Evolutionary conservation across 140 eudicot species (phyloP), one percentile per base, ranked within the genome.

Genomic region (Erigeron philadelphicus): DNA sequence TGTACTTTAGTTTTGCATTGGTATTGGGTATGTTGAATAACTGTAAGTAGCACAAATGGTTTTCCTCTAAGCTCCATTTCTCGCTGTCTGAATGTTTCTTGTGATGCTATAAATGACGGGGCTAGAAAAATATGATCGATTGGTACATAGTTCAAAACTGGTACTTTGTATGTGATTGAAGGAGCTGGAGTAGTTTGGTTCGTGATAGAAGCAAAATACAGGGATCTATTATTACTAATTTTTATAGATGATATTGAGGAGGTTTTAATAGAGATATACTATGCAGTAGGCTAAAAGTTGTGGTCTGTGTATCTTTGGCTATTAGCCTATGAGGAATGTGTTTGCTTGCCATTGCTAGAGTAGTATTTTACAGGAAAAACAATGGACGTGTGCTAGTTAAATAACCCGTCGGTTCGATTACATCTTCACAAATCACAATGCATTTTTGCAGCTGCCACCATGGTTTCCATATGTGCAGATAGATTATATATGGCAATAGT

Each of bases 41-140:
- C 31, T 59, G 79, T 59, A 75, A 66, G 46, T 75, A 59, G 61
- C 25, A 4, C 67, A 47, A 63, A 57, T 67, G 38, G 50, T 31
- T 21, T 56, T 54, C 15, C 18, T 66, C 0, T 17, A 57, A 64
- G 35, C 38, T 67, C 49, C 19, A 31, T 38, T 5, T 23, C 15
- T 15, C 52, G 47, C 21, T 52, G 11, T 46, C 48, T 31, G 69
- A 49, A 47, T 59, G 11, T 16, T 50, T 50, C 56, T 50, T 50
- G 16, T 8, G n/a, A 50, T 50, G 9, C 56, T 2, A 48, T 48
- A 50, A n/a, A 50, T n/a, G 56, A 17, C 7, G 7, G 19, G 16
- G 56, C 56, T 49, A 49, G 19, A 13, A 13, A 49, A 13, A 5
- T 21, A 13, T 49, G 55, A 15, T 11, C 12, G 55, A n/a, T 49